Percentiles rank a stretch among this genome's conserved stretches.
Evolutionary conservation across 2,329 filamentous ascomycete species (phyloP).

Genomic region (Colletotrichum salicis): DNA sequence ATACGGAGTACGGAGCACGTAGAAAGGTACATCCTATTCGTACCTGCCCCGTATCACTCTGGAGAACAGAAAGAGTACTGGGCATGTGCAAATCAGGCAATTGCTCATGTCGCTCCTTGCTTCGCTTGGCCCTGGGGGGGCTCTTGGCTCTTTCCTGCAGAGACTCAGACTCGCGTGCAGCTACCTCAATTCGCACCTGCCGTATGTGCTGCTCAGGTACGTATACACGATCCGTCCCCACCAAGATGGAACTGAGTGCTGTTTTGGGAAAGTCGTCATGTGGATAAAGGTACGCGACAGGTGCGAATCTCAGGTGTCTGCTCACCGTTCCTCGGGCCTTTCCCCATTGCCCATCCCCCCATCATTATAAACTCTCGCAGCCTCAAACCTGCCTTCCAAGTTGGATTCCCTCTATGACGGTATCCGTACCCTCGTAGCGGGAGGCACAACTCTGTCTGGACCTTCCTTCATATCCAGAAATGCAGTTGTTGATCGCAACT

Average conservation of each 20-base stretch:
- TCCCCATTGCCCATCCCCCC: too few relatives aligned
- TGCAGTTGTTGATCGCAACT: too few relatives aligned
- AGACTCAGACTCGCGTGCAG: conserved; percentile 8
- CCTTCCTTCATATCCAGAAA: background rate
- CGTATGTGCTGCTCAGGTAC: background rate
- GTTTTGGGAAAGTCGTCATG: conserved; percentile 1
- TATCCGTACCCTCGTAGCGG: too few relatives aligned
- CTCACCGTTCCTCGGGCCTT: background rate
- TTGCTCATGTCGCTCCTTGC: conserved; percentile 17
- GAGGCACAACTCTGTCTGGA: background rate
- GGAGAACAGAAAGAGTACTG: background rate
- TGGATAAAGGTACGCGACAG: background rate
- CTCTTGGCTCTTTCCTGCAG: background rate
- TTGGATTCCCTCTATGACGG: too few relatives aligned
- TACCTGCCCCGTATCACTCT: background rate
- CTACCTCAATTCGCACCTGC: background rate
- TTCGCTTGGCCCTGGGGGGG: background rate
- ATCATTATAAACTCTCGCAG: too few relatives aligned
- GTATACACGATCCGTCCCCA: background rate
- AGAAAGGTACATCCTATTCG: background rate
- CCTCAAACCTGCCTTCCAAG: background rate
- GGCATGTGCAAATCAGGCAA: conserved; percentile 1
- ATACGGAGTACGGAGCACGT: too few relatives aligned
- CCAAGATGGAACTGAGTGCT: background rate
- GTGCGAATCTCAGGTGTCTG: background rate